Evolutionary conservation across 352 stramenopile genomes (phyloP), one percentile per base, ranked within the genome.

Genomic region (Halophytophthora polymorphica): DNA sequence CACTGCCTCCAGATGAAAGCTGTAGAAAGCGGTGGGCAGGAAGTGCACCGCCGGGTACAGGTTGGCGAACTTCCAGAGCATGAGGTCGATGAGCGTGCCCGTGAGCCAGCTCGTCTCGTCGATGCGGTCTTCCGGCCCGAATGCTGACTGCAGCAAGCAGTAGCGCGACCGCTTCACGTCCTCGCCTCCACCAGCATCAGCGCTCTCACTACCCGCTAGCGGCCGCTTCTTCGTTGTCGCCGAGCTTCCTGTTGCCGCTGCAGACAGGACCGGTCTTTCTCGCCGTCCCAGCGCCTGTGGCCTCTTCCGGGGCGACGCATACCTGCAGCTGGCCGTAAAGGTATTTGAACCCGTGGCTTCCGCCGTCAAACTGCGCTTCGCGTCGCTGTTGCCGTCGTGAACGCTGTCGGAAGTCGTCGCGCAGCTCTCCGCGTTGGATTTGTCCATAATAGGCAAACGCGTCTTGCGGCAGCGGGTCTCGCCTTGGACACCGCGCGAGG

Each of bases 41-140:
- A 95, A 96, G 48, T 86, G 68, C 38, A 89, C 79, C 1, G 53
- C 38, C 8, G 66, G 60, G 54, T 96, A 96, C 59, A 73, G 60
- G 8, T 61, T 73, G 38, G 86, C 85, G 42, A 96, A 80, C 21
- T 88, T 69, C 65, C 78, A 90, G 18, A 95, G 71, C 60, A 93
- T 75, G 38, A 95, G 53, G 53, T 95, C 83, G 53, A 96, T 95
- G 25, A 96, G 54, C 28, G 81, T 83, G 31, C 79, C 71, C 33
- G 73, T 93, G 52, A 96, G 71, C 87, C 87, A 96, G 47, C 69
- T 91, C 23, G 79, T 77, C 18, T 90, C 86, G 60, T 82, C 72
- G 23, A 96, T 66, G 25, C 51, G 57, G 31, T 93, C 77, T 39
- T 90, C 80, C 15, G 61, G 55, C 15, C 61, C 61, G 15, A 87